Evolutionary conservation across 2,329 filamentous ascomycete species (phyloP), one percentile per base, ranked within the genome.

Genomic region (Dissoconium aciculare): DNA sequence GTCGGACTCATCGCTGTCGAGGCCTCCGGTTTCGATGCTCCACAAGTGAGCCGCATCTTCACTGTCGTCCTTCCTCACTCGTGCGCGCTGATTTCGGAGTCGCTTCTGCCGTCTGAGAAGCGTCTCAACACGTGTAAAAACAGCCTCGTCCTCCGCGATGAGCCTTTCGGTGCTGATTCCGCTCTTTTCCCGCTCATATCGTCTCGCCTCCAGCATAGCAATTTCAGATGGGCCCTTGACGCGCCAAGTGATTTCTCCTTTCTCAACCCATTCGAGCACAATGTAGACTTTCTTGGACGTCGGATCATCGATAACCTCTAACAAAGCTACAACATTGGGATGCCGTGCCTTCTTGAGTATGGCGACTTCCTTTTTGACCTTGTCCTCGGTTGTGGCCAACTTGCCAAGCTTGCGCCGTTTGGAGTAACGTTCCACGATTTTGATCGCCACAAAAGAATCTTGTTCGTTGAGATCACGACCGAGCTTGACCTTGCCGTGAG

Each of bases 301-400:
- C 2, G 87, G 87, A 52, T 98, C 89, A 53, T 98, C 89, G 47
- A 98, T 95, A 48, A 98, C 85, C 59, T 98, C 89, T 40, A 95
- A 69, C 23, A 98, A 65, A 46, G 82, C 85, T 39, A 98, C 89
- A 24, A 98, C 82, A 50, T 98, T 94, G n/a, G 82, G 78, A 55
- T 98, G 89, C 16, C 87, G 77, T 32, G 92, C 92, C 62, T 98
- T 98, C 57, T 98, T 98, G 47, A 98, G 65, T 35, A 98, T 95
- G 51, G 89, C 89, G 40, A 98, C 92, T 60, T 98, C 89, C 52
- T 80, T 78, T 61, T 93, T 94, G 34, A 81, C 83, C 62, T 85
- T 87, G 55, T 82, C 77, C 49, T 77, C 72, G 11, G 74, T 69
- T 36, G 72, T 71, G n/a, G 68, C 71, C 23, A 72, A 58, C 46